phyloP scores from a whole-genome alignment of 306 rosid genomes.

The Gleditsia sinensis region DNA sequence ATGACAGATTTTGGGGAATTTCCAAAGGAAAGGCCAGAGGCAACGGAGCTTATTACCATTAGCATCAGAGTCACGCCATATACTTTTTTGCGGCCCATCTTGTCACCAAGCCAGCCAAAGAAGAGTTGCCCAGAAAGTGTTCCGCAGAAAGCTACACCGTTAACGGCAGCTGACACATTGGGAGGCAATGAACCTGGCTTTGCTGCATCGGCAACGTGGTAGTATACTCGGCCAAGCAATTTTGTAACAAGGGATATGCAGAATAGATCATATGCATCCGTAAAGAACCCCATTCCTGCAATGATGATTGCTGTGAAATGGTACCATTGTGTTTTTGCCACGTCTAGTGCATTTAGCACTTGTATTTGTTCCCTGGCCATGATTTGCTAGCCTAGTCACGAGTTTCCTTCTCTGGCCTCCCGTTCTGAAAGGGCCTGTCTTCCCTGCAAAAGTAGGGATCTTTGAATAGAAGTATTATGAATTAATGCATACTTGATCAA shows the following conservation, averaged over 20 bases:
- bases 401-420: not conserved
- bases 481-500: conserved; percentile 8
- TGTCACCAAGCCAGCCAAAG: conserved; percentile 88
- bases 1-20: conserved; percentile 62
- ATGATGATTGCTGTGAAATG: conserved; percentile 81
- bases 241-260: conserved; percentile 76
- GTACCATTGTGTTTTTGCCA: conserved; percentile 81
- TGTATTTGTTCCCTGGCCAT: conserved; percentile 64
- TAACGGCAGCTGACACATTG: conserved; percentile 79
- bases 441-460: conserved; percentile 32
- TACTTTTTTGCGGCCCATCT: conserved; percentile 69
- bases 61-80: conserved; percentile 77
- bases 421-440: conserved; percentile 17
- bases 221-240: conserved; percentile 78
- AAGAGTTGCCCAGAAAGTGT: conserved; percentile 76
- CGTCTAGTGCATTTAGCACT: conserved; percentile 72
- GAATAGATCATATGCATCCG: conserved; percentile 84
- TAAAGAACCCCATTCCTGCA: conserved; percentile 93
- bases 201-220: conserved; percentile 56
- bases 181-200: conserved; percentile 83
- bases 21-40: conserved; percentile 80
- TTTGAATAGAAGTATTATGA: not conserved
- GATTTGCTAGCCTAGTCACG: not conserved
- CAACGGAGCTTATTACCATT: conserved; percentile 73
- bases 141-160: conserved; percentile 82